Conservation (phyloP, 352 stramenopile genomes). For the Globisporangium orthogonon region DNA sequence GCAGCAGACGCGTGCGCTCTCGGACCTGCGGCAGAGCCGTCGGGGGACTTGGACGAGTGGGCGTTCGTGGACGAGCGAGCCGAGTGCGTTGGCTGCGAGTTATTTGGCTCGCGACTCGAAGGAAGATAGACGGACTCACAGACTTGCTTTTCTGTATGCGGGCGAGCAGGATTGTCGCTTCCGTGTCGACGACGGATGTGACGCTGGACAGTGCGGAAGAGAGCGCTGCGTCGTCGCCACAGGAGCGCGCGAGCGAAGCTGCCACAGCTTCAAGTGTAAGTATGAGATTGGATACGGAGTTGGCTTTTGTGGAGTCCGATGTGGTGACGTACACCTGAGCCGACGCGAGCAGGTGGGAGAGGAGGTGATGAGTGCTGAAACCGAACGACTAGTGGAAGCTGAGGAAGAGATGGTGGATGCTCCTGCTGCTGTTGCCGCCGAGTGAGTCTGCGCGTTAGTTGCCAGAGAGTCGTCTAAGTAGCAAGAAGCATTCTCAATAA, state of each 20-base stretch:
- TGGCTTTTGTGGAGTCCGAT: neutral
- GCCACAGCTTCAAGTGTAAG: neutral
- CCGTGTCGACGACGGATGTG: slow-evolving; percentile 16
- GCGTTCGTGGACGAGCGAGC: slow-evolving; percentile 60
- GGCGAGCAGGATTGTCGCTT: slow-evolving; percentile 35
- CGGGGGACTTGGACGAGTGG: slow-evolving; percentile 50
- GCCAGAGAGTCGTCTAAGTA: no score
- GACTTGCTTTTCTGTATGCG: neutral
- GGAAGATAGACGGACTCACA: neutral
- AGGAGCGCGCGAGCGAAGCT: neutral
- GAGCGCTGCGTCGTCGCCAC: neutral
- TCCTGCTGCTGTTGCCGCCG: neutral
- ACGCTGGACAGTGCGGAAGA: neutral
- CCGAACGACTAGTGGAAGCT: neutral
- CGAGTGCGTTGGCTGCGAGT: slow-evolving; percentile 27
- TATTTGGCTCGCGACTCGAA: no score
- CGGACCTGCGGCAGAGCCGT: neutral
- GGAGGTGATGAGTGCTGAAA: no score
- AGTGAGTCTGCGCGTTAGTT: neutral
- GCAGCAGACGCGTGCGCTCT: neutral
- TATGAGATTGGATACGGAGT: neutral
- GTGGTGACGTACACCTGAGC: neutral
- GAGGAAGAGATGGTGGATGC: neutral
- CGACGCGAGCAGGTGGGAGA: neutral
- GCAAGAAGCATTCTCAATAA: no score